These are phyloP conservation scores for Pseudozyma pruni DNA, from an alignment of 1,284 basidiomycete species.

Conservation along the genomic window DNA sequence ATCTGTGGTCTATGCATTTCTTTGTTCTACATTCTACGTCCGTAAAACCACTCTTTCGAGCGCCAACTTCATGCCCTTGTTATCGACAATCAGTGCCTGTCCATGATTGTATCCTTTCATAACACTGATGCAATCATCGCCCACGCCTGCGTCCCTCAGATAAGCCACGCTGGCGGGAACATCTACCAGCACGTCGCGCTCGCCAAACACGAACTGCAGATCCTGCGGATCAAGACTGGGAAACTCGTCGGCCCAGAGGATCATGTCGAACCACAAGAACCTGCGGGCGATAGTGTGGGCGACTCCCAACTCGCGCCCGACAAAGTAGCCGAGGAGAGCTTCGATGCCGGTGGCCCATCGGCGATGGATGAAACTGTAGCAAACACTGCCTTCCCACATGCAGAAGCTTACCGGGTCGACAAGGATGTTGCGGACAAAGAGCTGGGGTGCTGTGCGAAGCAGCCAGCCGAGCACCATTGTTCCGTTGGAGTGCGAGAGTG, in stretches of 20 bases:
- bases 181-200: constrained; percentile 1
- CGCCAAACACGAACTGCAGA: neutral
- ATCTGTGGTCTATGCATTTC: constrained; percentile 1
- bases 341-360: constrained; percentile 32
- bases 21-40: neutral
- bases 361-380: constrained; percentile 29
- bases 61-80: constrained; percentile 1
- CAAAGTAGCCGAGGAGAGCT: constrained; percentile 44
- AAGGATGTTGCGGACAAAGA: constrained; percentile 25
- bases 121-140: constrained; percentile 19
- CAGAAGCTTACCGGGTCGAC: constrained; percentile 47
- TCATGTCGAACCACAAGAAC: constrained; percentile 35
- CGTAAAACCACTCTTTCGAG: neutral
- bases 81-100: constrained; percentile 18
- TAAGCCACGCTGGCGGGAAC: constrained; percentile 15
- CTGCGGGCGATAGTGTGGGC: constrained; percentile 29
- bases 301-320: constrained; percentile 37
- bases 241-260: constrained; percentile 39
- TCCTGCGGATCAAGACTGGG: constrained; percentile 2
- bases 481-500: constrained; percentile 36
- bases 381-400: constrained; percentile 40
- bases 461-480: constrained; percentile 44
- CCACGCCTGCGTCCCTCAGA: constrained; percentile 21
- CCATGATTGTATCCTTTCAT: constrained; percentile 19
- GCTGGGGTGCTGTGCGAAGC: constrained; percentile 20